Evolutionary conservation across 164 flowering plant genomes (phyloP), one percentile per base, ranked within the genome.

Genomic region (Echeveria elegans): DNA sequence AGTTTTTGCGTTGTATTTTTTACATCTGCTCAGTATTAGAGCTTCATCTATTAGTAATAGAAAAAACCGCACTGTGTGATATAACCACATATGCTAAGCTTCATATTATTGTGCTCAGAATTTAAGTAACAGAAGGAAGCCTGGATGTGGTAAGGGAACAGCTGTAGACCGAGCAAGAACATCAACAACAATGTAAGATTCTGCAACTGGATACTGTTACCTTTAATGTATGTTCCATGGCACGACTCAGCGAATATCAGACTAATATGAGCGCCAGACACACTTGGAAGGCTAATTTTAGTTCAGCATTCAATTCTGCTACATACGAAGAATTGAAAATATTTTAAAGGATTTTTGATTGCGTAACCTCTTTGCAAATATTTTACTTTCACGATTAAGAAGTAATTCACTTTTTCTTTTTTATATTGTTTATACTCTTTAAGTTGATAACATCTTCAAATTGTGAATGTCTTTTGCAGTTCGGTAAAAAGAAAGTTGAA

Each of bases 141-240:
- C 93, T 63, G 96, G 96, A 60, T 90, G 93, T 63, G 98, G 88
- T 68, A 79, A 87, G 77, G 96, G 96, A 71, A 80, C 98, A 7
- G 92, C 80, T 48, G 90, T 88, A 12, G 98, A 92, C 66, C 82
- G 98, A 58, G 81, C 96, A 26, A 88, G 98, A 79, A 81, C 82
- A 30, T 79, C 89, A 69, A 85, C 90, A 62, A 92, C 96, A 66
- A 68, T 79, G 98, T 92, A 85, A 77, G 34, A 6, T 40, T 37
- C 65, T 70, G 32, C 18, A 21, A 32, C 12, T 19, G 32, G 28
- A 3, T 56, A 26, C 61, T 56, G 19, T 63, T 63, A 18, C 65
- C 43, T 1, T 58, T 5, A 24, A 53, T 9, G 0, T 53, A 9
- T 53, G 10, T 53, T 28, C 32, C 1, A 28, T 3, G 61, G 4